Conservation (phyloP, 2,329 filamentous ascomycete species). For the Aspergillus persii region DNA sequence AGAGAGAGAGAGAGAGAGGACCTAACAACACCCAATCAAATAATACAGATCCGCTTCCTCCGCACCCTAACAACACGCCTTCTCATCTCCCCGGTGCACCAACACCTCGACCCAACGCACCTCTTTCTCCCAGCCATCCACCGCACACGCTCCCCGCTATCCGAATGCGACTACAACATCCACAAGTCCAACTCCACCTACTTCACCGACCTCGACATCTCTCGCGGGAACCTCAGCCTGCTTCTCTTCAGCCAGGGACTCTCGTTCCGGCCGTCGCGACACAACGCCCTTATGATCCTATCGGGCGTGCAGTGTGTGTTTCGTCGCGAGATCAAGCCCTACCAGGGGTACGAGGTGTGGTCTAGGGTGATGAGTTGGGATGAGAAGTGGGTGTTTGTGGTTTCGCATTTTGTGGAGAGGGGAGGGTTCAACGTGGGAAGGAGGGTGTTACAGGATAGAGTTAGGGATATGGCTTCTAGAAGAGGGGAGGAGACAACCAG, state of each 20-base stretch:
- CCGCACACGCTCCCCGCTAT: neutral
- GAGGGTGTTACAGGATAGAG: neutral
- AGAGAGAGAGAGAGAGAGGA: too few species aligned
- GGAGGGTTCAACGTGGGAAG: conserved; percentile 12
- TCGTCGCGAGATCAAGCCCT: conserved; percentile 64
- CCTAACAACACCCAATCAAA: neutral
- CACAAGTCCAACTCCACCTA: conserved; percentile 22
- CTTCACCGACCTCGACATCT: conserved; percentile 19
- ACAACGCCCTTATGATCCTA: neutral
- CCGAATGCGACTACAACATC: conserved; percentile 20
- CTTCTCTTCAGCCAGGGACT: conserved; percentile 2
- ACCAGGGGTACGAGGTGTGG: conserved; percentile 68
- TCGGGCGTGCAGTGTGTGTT: conserved; percentile 68
- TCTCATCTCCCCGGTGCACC: neutral
- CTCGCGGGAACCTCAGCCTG: conserved; percentile 12
- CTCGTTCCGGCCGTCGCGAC: neutral
- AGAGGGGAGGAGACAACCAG: neutral
- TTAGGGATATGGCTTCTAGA: too few species aligned
- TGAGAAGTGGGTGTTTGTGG: conserved; percentile 71
- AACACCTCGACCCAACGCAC: neutral
- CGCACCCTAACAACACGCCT: neutral
- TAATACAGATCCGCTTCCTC: neutral
- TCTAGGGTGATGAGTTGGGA: conserved; percentile 67
- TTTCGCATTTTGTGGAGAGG: conserved; percentile 64
- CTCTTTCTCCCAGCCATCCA: conserved; percentile 7